Evolutionary conservation across 2,329 filamentous ascomycete species (phyloP).

Genomic region (Penicillium sp.): DNA sequence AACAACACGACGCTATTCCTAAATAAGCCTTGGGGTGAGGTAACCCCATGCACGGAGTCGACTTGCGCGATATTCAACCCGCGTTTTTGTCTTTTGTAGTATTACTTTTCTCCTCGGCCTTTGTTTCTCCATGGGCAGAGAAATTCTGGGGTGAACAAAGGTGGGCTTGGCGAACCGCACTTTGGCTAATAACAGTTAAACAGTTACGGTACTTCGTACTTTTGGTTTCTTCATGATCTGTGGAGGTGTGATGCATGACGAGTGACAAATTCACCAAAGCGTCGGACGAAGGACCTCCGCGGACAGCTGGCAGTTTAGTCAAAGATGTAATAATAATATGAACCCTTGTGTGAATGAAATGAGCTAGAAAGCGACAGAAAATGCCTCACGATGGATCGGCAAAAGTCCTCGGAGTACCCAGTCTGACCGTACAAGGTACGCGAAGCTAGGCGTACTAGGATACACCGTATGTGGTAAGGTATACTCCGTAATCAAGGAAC

Average conservation of each 20-base stretch:
- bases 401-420: constrained; percentile 18
- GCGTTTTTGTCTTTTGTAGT: neutral
- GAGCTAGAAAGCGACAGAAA: constrained; percentile 17
- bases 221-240: neutral
- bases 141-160: constrained; percentile 20
- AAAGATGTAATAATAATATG: neutral
- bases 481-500: constrained; percentile 12
- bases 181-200: constrained; percentile 3
- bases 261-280: neutral
- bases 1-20: constrained; percentile 9
- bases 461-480: neutral
- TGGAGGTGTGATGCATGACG: neutral
- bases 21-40: constrained; percentile 3
- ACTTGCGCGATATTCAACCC: neutral
- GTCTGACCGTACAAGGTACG: constrained; percentile 3
- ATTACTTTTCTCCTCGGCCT: neutral
- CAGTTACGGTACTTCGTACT: neutral
- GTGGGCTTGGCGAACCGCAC: constrained; percentile 21
- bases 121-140: constrained; percentile 15
- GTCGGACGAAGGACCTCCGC: neutral
- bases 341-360: constrained; percentile 5
- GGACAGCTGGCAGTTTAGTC: neutral
- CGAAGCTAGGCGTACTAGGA: neutral
- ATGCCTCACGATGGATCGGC: constrained; percentile 37
- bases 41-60: neutral